A percentile compares a stretch with the other conserved stretches of the same genome.
Evolutionary conservation across 805 yeast species (phyloP).

Genomic region (Candida gorgasii): DNA sequence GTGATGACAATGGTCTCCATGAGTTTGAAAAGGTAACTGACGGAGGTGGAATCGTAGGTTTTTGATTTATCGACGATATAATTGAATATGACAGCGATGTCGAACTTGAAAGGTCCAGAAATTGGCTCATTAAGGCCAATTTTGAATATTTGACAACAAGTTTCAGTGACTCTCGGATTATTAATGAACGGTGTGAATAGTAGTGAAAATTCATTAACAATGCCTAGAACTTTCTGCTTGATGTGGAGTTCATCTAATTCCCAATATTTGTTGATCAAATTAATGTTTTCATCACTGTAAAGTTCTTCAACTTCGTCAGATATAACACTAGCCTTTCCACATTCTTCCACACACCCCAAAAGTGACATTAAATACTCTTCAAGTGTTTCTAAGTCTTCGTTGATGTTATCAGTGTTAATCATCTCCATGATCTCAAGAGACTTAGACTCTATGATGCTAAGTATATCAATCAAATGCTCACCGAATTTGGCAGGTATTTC

Average conservation of each 20-base stretch:
- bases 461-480: conserved; percentile 20
- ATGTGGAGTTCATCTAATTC: conserved; percentile 45
- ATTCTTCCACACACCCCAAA: conserved; percentile 61
- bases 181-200: conserved; percentile 36
- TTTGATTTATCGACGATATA: conserved; percentile 37
- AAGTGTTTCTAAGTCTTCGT: conserved; percentile 16
- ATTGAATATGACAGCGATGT: conserved; percentile 37
- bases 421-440: conserved; percentile 6
- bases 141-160: conserved; percentile 61
- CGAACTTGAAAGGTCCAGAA: conserved; percentile 67
- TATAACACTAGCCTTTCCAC: conserved; percentile 67
- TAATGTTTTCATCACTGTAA: conserved; percentile 33
- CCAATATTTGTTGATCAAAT: conserved; percentile 44
- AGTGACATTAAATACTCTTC: conserved; percentile 57
- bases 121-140: conserved; percentile 62
- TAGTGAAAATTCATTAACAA: conserved; percentile 45
- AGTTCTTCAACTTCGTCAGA: conserved; percentile 53
- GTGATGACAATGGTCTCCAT: conserved; percentile 46
- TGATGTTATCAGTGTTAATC: conserved; percentile 16
- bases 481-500: conserved; percentile 35
- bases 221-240: conserved; percentile 41
- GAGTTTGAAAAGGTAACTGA: conserved; percentile 47
- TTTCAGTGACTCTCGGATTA: conserved; percentile 58
- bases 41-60: conserved; percentile 29
- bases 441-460: conserved; percentile 20